phyloP scores from a whole-genome alignment of 129 eudicot species.

The Centella asiatica region DNA sequence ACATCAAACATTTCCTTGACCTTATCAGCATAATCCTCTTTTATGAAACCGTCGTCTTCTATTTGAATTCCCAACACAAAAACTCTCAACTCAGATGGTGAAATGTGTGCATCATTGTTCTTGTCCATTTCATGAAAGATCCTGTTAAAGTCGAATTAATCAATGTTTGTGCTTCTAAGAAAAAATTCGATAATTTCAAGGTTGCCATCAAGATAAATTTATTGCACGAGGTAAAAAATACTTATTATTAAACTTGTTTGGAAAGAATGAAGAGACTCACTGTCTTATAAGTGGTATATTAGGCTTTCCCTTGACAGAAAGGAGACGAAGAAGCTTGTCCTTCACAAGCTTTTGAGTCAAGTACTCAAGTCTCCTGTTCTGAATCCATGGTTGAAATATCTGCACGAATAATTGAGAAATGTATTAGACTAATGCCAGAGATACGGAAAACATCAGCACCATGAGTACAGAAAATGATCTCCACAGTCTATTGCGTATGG shows the following conservation, averaged over 20 bases:
- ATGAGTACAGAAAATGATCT: no score
- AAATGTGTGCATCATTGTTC: conserved; percentile 38
- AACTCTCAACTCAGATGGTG: conserved; percentile 49
- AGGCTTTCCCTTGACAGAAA: conserved; percentile 46
- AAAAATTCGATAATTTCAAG: not conserved
- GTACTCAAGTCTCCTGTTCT: conserved; percentile 46
- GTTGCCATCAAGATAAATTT: not conserved
- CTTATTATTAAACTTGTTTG: no score
- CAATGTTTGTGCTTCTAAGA: not conserved
- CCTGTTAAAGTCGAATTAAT: conserved; percentile 22
- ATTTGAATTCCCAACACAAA: conserved; percentile 51
- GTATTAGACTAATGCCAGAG: not conserved
- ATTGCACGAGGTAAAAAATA: no score
- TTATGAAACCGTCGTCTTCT: conserved; percentile 37
- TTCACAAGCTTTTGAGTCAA: conserved; percentile 44
- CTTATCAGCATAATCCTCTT: conserved; percentile 32
- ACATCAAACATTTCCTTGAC: conserved; percentile 44
- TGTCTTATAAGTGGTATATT: conserved; percentile 40
- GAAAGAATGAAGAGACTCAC: conserved; percentile 20
- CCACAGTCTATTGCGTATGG: no score
- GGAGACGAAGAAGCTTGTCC: conserved; percentile 43
- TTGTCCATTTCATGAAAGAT: conserved; percentile 45
- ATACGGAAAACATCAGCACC: no score
- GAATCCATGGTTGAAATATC: conserved; percentile 72
- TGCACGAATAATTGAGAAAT: conserved; percentile 13